Conservation (phyloP, 176 grass and related monocot species). For the Lolium perenne region DNA sequence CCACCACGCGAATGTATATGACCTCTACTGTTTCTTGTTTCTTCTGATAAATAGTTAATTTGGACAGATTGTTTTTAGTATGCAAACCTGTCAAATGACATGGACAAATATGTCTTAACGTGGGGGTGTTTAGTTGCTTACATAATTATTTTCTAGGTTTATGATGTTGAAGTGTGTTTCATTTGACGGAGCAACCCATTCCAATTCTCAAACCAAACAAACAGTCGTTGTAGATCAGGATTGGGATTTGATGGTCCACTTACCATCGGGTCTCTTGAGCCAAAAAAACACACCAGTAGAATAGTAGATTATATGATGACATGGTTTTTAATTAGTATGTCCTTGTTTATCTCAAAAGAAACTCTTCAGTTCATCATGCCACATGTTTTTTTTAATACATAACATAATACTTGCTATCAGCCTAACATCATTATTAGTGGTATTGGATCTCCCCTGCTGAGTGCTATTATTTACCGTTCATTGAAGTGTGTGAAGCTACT, state of each 20-base stretch:
- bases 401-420: constrained; percentile 8
- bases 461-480: constrained; percentile 29
- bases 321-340: not conserved
- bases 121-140: not conserved
- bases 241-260: not conserved
- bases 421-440: not conserved
- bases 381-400: not conserved
- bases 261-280: not conserved
- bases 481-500: constrained; percentile 55
- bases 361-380: not conserved
- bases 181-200: too few relatives aligned
- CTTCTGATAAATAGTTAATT: not conserved
- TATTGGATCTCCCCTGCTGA: not conserved
- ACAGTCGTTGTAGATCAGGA: not conserved
- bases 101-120: not conserved
- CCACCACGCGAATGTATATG: constrained; percentile 43
- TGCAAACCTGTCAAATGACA: not conserved
- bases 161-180: too few relatives aligned
- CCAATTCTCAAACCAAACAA: too few relatives aligned
- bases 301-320: not conserved
- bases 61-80: not conserved
- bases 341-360: not conserved
- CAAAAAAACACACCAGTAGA: not conserved
- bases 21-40: not conserved
- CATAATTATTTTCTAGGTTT: too few relatives aligned